phyloP scores from a whole-genome alignment of 2,329 filamentous ascomycete species.

The Orbilia ellipsospora region DNA sequence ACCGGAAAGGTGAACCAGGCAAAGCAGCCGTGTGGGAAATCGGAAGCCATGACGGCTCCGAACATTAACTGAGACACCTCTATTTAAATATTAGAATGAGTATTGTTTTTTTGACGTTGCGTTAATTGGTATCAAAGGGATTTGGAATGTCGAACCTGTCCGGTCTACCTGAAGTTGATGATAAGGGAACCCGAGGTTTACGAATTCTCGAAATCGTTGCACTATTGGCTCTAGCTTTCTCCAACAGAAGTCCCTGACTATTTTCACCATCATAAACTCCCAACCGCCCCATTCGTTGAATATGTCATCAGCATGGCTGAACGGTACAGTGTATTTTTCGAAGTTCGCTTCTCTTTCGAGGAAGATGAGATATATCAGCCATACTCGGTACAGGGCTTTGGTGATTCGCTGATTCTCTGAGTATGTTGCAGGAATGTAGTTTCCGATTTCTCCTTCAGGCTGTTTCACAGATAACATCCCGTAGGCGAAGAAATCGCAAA shows the following conservation, averaged over 20 bases:
- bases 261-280: constrained; percentile 27
- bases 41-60: background rate
- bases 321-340: background rate
- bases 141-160: background rate
- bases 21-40: background rate
- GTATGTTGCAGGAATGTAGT: background rate
- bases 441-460: background rate
- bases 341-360: background rate
- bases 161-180: background rate
- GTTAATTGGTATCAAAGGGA: too few relatives aligned
- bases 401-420: constrained; percentile 10
- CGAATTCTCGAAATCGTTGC: background rate
- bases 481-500: constrained; percentile 1
- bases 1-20: background rate
- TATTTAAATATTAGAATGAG: too few relatives aligned
- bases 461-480: background rate
- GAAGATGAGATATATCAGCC: constrained; percentile 9
- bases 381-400: constrained; percentile 14
- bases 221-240: background rate
- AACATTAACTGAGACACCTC: background rate
- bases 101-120: too few relatives aligned
- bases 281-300: constrained; percentile 18
- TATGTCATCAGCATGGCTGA: background rate
- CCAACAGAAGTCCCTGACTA: constrained; percentile 25
- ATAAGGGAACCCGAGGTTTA: background rate